Conservation (phyloP, 176 grass and related monocot genomes). For the Puccinellia tenuiflora region DNA sequence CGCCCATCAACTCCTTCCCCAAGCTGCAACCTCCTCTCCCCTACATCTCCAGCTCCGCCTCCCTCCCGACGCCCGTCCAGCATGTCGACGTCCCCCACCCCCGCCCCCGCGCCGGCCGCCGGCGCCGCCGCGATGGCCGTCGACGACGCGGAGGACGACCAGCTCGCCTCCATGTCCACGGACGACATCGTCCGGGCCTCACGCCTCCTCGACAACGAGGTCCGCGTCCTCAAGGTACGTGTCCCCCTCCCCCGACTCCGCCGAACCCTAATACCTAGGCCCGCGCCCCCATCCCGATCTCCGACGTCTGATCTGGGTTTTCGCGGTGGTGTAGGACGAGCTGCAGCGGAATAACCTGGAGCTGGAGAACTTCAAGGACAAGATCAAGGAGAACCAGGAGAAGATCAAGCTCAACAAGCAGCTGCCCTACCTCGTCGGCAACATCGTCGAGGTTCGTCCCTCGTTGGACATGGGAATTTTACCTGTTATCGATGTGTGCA, state of each 20-base stretch:
- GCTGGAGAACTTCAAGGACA: constrained; percentile 68
- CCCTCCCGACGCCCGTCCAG: not conserved
- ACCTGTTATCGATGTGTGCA: not conserved
- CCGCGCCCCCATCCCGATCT: not conserved
- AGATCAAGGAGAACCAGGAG: constrained; percentile 83
- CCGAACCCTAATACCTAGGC: constrained; percentile 4
- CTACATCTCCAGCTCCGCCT: not conserved
- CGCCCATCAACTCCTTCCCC: not conserved
- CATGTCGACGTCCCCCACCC: not conserved
- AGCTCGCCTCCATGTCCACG: constrained; percentile 65
- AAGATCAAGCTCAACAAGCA: constrained; percentile 90
- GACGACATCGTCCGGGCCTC: constrained; percentile 49
- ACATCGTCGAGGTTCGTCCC: constrained; percentile 75
- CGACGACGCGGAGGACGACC: constrained; percentile 55
- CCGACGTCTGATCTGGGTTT: not conserved
- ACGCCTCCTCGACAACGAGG: constrained; percentile 79
- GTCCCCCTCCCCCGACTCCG: not conserved
- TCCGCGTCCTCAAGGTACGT: constrained; percentile 72
- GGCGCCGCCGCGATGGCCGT: constrained; percentile 33
- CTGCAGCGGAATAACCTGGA: constrained; percentile 69
- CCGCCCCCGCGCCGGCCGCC: not conserved
- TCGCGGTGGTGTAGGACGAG: constrained; percentile 40
- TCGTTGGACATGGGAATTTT: not conserved
- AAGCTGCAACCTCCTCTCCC: not conserved
- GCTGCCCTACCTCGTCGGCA: constrained; percentile 78